phyloP scores from a whole-genome alignment of 2,329 filamentous ascomycete genomes.

The Hypocreales sp. region DNA sequence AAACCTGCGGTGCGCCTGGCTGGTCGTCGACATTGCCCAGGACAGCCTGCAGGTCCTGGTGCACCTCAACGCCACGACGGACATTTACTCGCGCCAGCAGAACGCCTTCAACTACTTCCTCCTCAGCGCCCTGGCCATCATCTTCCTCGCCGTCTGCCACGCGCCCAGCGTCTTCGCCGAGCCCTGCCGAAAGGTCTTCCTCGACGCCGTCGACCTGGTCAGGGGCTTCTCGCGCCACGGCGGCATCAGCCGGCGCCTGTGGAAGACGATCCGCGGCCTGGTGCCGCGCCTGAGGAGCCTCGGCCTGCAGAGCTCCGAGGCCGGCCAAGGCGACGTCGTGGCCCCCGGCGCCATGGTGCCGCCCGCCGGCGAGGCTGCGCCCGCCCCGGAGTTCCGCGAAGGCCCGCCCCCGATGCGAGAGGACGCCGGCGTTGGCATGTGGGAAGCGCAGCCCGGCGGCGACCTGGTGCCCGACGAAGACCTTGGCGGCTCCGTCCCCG shows the following conservation, averaged over 20 bases:
- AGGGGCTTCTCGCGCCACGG: conserved; percentile 16
- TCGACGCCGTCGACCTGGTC: conserved; percentile 16
- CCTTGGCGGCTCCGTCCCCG: conserved; percentile 8
- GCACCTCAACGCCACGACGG: conserved; percentile 8
- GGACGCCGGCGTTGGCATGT: not conserved
- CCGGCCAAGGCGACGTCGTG: not conserved
- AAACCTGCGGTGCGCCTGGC: conserved; percentile 16
- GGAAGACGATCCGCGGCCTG: conserved; percentile 19
- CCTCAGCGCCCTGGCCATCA: conserved; percentile 13
- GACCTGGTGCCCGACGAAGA: conserved; percentile 4
- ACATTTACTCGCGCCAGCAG: conserved; percentile 11
- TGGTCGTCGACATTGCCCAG: conserved; percentile 16
- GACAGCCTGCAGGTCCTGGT: conserved; percentile 9
- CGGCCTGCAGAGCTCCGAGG: conserved; percentile 7
- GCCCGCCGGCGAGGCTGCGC: not conserved
- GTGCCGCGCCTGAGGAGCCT: conserved; percentile 15
- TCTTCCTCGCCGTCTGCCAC: conserved; percentile 28
- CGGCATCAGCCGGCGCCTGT: conserved; percentile 15
- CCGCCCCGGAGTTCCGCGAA: not conserved
- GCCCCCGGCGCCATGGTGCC: not conserved
- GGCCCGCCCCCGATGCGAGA: not conserved
- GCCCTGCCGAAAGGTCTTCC: conserved; percentile 15
- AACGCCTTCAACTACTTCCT: conserved; percentile 12
- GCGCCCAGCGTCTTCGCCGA: conserved; percentile 24
- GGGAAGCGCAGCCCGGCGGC: not conserved